Evolutionary conservation across 306 rosid genomes (phyloP).

Genomic region (Vigna hirtella): DNA sequence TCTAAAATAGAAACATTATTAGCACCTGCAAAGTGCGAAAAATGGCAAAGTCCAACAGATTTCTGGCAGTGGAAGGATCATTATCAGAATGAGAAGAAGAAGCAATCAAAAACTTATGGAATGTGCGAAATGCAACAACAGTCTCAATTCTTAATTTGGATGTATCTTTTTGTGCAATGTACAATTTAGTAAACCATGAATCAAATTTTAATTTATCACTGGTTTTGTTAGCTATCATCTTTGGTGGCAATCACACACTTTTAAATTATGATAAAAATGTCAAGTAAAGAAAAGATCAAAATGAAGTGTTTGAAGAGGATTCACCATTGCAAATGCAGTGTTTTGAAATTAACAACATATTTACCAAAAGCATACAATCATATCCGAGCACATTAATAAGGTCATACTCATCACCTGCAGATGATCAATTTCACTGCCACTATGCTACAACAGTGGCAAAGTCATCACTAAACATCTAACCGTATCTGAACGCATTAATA

Average conservation of each 20-base stretch:
- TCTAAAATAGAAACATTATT: slow-evolving; percentile 26
- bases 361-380: slow-evolving; percentile 21
- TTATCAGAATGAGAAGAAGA: slow-evolving; percentile 69
- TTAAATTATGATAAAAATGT: too few species aligned
- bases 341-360: not conserved
- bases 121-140: slow-evolving; percentile 72
- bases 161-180: too few species aligned
- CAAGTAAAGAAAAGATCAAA: too few species aligned
- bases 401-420: slow-evolving; percentile 13
- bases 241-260: too few species aligned
- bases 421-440: slow-evolving; percentile 2
- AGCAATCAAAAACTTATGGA: slow-evolving; percentile 80
- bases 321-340: not conserved
- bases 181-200: too few species aligned
- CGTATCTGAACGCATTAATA: not conserved
- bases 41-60: slow-evolving; percentile 65
- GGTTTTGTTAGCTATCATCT: too few species aligned
- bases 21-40: slow-evolving; percentile 73
- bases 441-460: not conserved
- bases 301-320: not conserved
- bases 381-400: slow-evolving; percentile 1
- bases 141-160: slow-evolving; percentile 49
- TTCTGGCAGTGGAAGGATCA: slow-evolving; percentile 71
- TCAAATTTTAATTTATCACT: too few species aligned
- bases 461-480: slow-evolving; percentile 13